These are phyloP conservation scores for Gynostemma pentaphyllum DNA, from an alignment of 306 rosid species.

Conservation along the genomic window DNA sequence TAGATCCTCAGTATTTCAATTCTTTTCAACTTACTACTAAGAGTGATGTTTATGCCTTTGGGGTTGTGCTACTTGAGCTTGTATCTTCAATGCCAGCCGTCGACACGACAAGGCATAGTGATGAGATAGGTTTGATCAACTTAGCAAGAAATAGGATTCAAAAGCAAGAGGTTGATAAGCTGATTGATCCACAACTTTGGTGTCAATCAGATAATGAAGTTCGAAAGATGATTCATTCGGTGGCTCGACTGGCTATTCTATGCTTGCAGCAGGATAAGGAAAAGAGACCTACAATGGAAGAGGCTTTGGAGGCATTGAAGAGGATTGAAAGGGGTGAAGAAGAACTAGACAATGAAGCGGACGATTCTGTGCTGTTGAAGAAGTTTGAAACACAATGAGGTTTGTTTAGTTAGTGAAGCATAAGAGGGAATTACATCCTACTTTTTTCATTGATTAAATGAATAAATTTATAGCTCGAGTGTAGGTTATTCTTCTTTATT, in stretches of 20 bases:
- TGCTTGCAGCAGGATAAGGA: conserved; percentile 59
- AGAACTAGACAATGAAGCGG: no score
- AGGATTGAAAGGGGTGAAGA: no score
- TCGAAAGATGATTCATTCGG: conserved; percentile 32
- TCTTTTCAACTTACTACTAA: conserved; percentile 47
- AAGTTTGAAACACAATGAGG: no score
- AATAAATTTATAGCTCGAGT: no score
- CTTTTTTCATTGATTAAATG: no score
- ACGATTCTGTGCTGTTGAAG: no score
- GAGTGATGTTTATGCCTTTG: conserved; percentile 74
- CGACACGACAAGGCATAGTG: conserved; percentile 33
- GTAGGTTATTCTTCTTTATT: no score
- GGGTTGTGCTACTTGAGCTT: conserved; percentile 60
- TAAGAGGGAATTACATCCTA: no score
- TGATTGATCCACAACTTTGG: conserved; percentile 45
- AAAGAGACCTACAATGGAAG: conserved; percentile 58
- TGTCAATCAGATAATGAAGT: conserved; percentile 31
- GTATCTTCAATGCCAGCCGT: conserved; percentile 60
- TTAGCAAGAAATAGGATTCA: conserved; percentile 33
- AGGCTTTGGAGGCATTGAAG: conserved; percentile 35
- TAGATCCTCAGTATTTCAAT: conserved; percentile 63
- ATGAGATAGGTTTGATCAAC: conserved; percentile 52
- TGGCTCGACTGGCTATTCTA: conserved; percentile 52
- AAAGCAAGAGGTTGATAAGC: conserved; percentile 25
- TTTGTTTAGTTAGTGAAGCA: no score